Evolutionary conservation across 1,139 yeast genomes (phyloP), one percentile per base, ranked within the genome.

Genomic region (Ogataea hybrid): DNA sequence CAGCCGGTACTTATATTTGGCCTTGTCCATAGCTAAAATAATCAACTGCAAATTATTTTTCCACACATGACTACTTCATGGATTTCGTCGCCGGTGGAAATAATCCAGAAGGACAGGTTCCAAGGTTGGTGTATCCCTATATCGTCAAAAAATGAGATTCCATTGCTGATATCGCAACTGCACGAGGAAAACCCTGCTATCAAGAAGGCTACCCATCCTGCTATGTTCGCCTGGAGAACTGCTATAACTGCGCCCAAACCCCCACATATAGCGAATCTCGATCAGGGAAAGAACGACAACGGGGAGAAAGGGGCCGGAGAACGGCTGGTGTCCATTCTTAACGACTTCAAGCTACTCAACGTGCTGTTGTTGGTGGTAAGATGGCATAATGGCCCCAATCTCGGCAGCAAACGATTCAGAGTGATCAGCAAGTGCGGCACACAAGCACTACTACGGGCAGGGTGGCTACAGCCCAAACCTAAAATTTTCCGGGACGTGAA

Each of bases 331-430:
- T 73, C 76, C 9, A 60, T 79, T 3, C 49, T 84, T 22, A 75
- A 73, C 27, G 61, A 75, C 25, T 58, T 71, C 14, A 62, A 72
- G 30, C 42, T 77, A n/a, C 61, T 68, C 9, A 79, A 81, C 54
- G 71, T 79, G 1, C 53, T 83, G 15, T 72, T 82, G 0, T 75
- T 82, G 12, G 89, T 81, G 1, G 76, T 84, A 0, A 57, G 92
- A 45, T 83, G 90, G 90, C 81, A 80, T 56, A 87, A 86, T 2
- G 89, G 90, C 0, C 70, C 69, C 0, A 82, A 83, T 1, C 53
- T 83, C 32, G 90, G 92, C 0, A 69, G 84, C 5, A 70, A 76
- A 29, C 62, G 92, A 43, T 84, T 82, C 52, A 66, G 84, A 44
- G 81, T 79, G 52, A 82, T 84, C 6, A 71, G 76, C 25, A 68